Conservation (phyloP, 768 basidiomycete species). For the Suillus subluteus region DNA sequence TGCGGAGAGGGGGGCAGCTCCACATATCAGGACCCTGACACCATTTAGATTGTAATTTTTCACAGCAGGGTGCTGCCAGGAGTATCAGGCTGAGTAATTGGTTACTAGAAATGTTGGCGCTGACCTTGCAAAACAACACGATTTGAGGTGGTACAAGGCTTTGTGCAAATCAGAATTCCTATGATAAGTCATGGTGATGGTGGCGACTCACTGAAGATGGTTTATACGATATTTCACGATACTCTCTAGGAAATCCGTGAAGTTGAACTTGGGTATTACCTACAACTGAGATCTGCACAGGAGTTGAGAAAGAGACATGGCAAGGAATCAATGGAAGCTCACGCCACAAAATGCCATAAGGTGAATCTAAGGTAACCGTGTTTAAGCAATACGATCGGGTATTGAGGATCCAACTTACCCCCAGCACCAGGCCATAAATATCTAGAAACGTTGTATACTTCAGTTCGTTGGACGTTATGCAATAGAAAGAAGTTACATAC, state of each 20-base stretch:
- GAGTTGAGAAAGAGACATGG: constrained; percentile 13
- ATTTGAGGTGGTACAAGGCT: constrained; percentile 71
- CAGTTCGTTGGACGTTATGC: constrained; percentile 12
- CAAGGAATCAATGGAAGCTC: constrained; percentile 17
- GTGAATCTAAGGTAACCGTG: constrained; percentile 46
- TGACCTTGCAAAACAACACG: constrained; percentile 67
- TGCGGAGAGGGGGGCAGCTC: constrained; percentile 66
- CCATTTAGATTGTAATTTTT: constrained; percentile 53
- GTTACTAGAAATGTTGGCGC: constrained; percentile 6
- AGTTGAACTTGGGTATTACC: constrained; percentile 65
- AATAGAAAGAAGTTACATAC: constrained; percentile 40
- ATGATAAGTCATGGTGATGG: background rate
- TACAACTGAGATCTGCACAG: constrained; percentile 56
- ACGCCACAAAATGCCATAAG: constrained; percentile 58
- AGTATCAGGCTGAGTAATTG: constrained; percentile 9
- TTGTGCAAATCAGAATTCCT: constrained; percentile 7
- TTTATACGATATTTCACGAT: constrained; percentile 60
- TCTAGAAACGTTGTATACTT: constrained; percentile 39
- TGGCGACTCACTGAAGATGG: constrained; percentile 52
- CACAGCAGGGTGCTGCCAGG: constrained; percentile 51
- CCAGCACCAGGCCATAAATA: constrained; percentile 62
- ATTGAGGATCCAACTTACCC: constrained; percentile 38
- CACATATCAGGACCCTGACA: constrained; percentile 56
- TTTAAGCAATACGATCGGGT: constrained; percentile 13
- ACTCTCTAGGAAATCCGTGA: constrained; percentile 62